phyloP scores from a whole-genome alignment of 257 asterid genomes.

The Solanum chilense region DNA sequence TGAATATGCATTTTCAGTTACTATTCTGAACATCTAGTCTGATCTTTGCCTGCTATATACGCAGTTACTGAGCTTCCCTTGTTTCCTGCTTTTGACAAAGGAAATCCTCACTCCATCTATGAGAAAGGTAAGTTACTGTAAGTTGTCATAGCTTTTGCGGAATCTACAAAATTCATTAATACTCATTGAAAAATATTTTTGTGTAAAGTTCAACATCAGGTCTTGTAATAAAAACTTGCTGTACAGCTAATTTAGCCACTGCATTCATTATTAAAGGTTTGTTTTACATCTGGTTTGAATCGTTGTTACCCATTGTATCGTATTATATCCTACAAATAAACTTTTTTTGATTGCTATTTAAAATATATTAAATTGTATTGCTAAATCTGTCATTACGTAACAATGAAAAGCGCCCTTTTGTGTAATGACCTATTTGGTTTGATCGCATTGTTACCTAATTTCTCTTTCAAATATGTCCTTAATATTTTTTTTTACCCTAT shows the following conservation, averaged over 20 bases:
- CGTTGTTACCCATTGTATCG: not conserved
- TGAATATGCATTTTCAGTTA: not conserved
- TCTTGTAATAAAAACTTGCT: not conserved
- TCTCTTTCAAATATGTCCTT: not conserved
- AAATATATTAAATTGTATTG: not conserved
- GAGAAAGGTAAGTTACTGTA: not conserved
- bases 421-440: not conserved
- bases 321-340: not conserved
- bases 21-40: not conserved
- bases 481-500: not conserved
- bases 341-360: not conserved
- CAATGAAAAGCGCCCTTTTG: not conserved
- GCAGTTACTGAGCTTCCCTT: not conserved
- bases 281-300: not conserved
- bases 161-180: not conserved
- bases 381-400: not conserved
- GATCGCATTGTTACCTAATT: not conserved
- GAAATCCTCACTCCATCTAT: not conserved
- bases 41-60: not conserved
- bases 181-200: not conserved
- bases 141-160: not conserved
- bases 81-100: not conserved
- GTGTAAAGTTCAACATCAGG: not conserved
- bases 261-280: not conserved
- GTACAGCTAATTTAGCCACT: not conserved